Percentiles rank a stretch among this genome's conserved stretches.
phyloP scores from a whole-genome alignment of 2,329 filamentous ascomycete genomes.

The Kalmusia sp. region DNA sequence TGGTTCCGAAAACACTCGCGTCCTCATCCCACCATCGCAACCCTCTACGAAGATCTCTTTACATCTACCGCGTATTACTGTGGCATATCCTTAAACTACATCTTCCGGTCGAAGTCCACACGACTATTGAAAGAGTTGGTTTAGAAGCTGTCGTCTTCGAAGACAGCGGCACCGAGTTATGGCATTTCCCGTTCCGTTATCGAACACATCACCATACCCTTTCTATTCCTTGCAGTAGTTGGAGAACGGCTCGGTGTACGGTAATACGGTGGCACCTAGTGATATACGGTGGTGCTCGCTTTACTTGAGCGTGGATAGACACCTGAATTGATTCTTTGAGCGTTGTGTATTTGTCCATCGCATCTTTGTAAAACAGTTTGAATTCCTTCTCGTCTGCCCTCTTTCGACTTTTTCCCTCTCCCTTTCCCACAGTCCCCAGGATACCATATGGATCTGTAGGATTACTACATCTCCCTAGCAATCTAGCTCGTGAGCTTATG shows the following conservation, averaged over 20 bases:
- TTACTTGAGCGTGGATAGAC: background rate
- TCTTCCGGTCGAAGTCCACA: background rate
- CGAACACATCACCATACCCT: background rate
- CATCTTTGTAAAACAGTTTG: too few relatives aligned
- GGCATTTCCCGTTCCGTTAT: background rate
- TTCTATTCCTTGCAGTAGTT: background rate
- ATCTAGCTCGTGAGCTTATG: too few relatives aligned
- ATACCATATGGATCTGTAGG: too few relatives aligned
- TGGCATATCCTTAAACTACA: background rate
- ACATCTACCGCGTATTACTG: background rate
- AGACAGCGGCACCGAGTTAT: too few relatives aligned
- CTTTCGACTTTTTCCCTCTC: too few relatives aligned
- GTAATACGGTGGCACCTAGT: background rate
- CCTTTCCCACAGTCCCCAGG: too few relatives aligned
- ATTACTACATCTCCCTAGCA: too few relatives aligned
- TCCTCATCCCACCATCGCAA: background rate
- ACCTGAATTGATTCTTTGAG: background rate
- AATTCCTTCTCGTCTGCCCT: too few relatives aligned
- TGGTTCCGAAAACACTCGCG: background rate
- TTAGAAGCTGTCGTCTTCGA: too few relatives aligned
- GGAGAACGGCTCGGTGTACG: background rate
- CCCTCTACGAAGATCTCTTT: background rate
- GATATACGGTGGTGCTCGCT: background rate
- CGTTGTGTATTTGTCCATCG: background rate
- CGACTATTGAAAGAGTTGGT: too few relatives aligned